Percentiles rank a stretch among this genome's conserved stretches.
Conservation (phyloP, 495 filamentous ascomycete species). For the Emericellopsis terricola region DNA sequence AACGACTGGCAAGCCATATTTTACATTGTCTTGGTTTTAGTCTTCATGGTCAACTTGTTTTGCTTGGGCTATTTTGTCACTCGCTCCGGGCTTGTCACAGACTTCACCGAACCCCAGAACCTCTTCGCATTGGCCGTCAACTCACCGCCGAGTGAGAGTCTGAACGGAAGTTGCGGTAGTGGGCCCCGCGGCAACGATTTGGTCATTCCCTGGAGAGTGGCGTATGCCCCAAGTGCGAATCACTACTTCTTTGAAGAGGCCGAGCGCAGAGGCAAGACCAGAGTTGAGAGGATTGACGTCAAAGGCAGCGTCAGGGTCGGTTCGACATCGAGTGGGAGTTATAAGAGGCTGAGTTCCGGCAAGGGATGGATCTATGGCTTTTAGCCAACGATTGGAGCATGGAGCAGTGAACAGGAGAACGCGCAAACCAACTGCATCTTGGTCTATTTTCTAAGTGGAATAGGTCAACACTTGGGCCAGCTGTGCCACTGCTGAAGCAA, state of each 20-base stretch:
- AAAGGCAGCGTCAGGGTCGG: no score
- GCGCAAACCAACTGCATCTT: no score
- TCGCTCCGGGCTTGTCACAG: conserved; percentile 14
- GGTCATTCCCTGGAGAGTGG: conserved; percentile 40
- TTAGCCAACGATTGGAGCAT: no score
- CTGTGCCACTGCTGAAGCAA: no score
- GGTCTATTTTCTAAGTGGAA: no score
- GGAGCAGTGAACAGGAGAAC: no score
- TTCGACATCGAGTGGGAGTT: conserved; percentile 5
- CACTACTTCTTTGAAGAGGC: conserved; percentile 24
- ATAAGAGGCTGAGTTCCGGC: conserved; percentile 11
- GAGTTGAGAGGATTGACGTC: no score
- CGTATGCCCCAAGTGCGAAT: conserved; percentile 16
- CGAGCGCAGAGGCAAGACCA: no score
- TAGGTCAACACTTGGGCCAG: no score
- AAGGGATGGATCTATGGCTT: conserved; percentile 9
- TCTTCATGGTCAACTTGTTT: neutral
- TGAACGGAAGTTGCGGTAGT: conserved; percentile 46
- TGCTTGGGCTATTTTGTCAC: conserved; percentile 1
- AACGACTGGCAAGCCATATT: conserved; percentile 38
- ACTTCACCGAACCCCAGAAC: conserved; percentile 61
- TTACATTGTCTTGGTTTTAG: conserved; percentile 2
- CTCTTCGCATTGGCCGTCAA: conserved; percentile 53
- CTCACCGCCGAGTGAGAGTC: conserved; percentile 33
- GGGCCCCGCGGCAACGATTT: conserved; percentile 37